These are phyloP conservation scores for Triticum dicoccoides DNA, from an alignment of 176 grass and related monocot genomes.

Conservation along the genomic window DNA sequence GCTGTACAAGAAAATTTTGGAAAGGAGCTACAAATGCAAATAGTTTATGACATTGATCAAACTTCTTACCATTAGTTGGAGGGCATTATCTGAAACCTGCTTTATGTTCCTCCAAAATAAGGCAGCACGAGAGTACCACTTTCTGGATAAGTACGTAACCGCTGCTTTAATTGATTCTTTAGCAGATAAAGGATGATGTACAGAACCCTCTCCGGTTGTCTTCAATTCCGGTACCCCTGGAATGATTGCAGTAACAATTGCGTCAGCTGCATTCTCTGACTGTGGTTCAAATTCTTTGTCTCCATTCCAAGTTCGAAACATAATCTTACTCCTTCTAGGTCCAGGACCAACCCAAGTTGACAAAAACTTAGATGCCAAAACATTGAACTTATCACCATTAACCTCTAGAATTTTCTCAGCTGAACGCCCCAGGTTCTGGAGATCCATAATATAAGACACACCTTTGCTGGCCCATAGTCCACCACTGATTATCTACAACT, in stretches of 20 bases:
- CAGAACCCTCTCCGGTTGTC: slow-evolving; percentile 35
- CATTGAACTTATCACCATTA: slow-evolving; percentile 70
- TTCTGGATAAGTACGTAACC: slow-evolving; percentile 54
- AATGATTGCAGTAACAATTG: slow-evolving; percentile 37
- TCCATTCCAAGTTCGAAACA: slow-evolving; percentile 80
- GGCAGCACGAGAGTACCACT: slow-evolving; percentile 50
- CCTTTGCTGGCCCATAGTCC: slow-evolving; percentile 77
- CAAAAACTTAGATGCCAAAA: slow-evolving; percentile 89
- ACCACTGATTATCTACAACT: slow-evolving; percentile 73
- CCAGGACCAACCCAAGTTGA: slow-evolving; percentile 89
- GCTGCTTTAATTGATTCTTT: slow-evolving; percentile 63
- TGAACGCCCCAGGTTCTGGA: slow-evolving; percentile 45
- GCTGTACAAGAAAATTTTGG: background rate
- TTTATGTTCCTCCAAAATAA: slow-evolving; percentile 69
- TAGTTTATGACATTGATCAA: background rate
- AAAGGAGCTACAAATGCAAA: background rate
- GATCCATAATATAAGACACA: slow-evolving; percentile 58
- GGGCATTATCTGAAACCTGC: slow-evolving; percentile 44
- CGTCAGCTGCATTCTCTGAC: slow-evolving; percentile 51
- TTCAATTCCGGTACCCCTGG: slow-evolving; percentile 42
- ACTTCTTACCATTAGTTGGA: slow-evolving; percentile 78
- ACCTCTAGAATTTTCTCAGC: slow-evolving; percentile 70
- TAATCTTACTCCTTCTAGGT: slow-evolving; percentile 82
- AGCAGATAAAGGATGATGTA: slow-evolving; percentile 58
- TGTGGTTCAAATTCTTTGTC: slow-evolving; percentile 76